Evolutionary conservation across 2,329 filamentous ascomycete genomes (phyloP).

Genomic region (Pseudogymnoascus destructans): DNA sequence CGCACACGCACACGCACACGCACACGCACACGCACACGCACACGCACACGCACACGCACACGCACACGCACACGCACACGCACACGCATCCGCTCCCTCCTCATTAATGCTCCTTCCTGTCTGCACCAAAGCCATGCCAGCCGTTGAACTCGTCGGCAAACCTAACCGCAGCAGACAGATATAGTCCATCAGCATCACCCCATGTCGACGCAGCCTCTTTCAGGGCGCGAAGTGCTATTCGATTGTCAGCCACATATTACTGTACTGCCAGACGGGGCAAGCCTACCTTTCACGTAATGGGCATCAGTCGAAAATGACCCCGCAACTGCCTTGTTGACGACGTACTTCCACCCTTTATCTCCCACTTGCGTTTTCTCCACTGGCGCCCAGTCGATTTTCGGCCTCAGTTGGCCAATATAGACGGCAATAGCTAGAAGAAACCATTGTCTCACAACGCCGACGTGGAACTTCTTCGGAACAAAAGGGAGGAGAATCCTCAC

Average conservation of each 20-base stretch:
- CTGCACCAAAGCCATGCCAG: constrained; percentile 37
- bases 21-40: no score
- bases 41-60: no score
- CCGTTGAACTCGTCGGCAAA: constrained; percentile 63
- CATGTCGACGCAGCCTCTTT: constrained; percentile 61
- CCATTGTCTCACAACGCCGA: constrained; percentile 70
- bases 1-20: no score
- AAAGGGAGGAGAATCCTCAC: constrained; percentile 73
- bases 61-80: no score
- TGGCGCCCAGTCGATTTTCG: constrained; percentile 55
- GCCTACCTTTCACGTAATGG: constrained; percentile 70
- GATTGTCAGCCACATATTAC: not conserved
- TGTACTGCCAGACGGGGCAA: not conserved
- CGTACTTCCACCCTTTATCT: constrained; percentile 59
- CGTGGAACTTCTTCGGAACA: constrained; percentile 59
- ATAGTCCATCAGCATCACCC: constrained; percentile 54
- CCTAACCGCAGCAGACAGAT: constrained; percentile 54
- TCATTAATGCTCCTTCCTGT: not conserved
- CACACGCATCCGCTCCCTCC: not conserved
- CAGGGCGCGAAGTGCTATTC: constrained; percentile 54
- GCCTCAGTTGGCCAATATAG: constrained; percentile 65
- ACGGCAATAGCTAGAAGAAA: constrained; percentile 71
- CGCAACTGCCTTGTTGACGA: constrained; percentile 56
- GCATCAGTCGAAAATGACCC: constrained; percentile 58
- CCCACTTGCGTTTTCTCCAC: constrained; percentile 29